Conservation (phyloP, 306 rosid genomes). For the Acmispon strigosus region DNA sequence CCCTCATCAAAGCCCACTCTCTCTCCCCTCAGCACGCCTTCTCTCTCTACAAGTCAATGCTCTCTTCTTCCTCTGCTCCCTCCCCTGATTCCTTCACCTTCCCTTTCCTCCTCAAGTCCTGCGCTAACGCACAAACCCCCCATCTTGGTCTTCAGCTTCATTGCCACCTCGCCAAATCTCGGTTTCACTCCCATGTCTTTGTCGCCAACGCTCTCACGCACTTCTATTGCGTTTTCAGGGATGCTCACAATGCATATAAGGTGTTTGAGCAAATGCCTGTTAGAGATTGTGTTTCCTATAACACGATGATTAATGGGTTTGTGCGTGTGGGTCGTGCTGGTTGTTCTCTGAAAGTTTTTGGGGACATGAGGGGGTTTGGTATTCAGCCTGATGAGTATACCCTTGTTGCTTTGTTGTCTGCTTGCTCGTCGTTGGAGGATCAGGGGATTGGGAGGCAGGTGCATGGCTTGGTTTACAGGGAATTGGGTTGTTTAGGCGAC, state of each 20-base stretch:
- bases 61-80: not conserved
- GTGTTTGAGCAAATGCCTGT: conserved; percentile 33
- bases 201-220: conserved; percentile 26
- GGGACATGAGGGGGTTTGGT: conserved; percentile 20
- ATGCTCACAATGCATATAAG: not conserved
- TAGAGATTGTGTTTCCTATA: conserved; percentile 34
- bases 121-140: conserved; percentile 4
- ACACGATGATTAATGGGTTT: conserved; percentile 35
- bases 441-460: conserved; percentile 26
- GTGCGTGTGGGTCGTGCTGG: conserved; percentile 18
- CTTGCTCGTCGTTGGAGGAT: conserved; percentile 25
- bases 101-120: conserved; percentile 34
- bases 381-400: conserved; percentile 36
- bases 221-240: conserved; percentile 7
- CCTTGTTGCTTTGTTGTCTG: conserved; percentile 33
- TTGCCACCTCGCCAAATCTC: conserved; percentile 23
- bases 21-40: conserved; percentile 16
- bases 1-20: conserved; percentile 32
- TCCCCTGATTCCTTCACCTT: conserved; percentile 32
- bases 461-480: conserved; percentile 32
- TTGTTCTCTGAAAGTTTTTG: conserved; percentile 8
- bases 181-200: conserved; percentile 21
- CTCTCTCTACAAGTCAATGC: conserved; percentile 33
- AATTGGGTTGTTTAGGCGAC: conserved; percentile 5
- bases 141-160: conserved; percentile 28